phyloP scores from a whole-genome alignment of 2,329 filamentous ascomycete species.

The Alternaria arborescens region DNA sequence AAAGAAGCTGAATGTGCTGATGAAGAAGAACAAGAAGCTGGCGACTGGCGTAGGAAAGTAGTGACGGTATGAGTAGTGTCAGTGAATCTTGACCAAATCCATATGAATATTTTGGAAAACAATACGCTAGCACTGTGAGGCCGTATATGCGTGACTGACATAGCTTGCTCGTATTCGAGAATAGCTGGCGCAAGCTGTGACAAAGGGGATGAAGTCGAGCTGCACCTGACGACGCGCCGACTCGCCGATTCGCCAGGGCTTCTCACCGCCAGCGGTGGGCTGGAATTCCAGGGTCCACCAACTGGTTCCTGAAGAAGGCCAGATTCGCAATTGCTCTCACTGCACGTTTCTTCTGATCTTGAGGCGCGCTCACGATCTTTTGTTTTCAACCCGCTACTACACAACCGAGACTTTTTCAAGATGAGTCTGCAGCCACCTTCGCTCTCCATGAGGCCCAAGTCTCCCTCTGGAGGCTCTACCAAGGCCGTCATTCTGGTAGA shows the following conservation, averaged over 20 bases:
- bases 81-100: background rate
- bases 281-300: conserved; percentile 37
- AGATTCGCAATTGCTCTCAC: conserved; percentile 36
- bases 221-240: conserved; percentile 30
- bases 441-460: conserved; percentile 47
- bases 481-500: conserved; percentile 94
- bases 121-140: background rate
- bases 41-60: background rate
- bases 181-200: conserved; percentile 13
- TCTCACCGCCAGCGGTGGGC: conserved; percentile 37
- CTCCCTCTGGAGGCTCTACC: conserved; percentile 63
- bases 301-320: conserved; percentile 32
- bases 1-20: conserved; percentile 46
- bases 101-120: background rate
- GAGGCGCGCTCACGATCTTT: background rate
- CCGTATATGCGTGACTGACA: background rate
- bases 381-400: background rate
- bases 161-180: conserved; percentile 9
- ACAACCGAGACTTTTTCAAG: conserved; percentile 15
- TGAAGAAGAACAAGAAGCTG: conserved; percentile 51
- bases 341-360: conserved; percentile 17
- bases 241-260: conserved; percentile 23
- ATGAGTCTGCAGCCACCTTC: conserved; percentile 52
- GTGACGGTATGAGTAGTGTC: background rate
- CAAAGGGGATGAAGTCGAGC: conserved; percentile 23